A percentile compares a stretch with the other conserved stretches of the same genome.
These are phyloP conservation scores for Phaeosphaeria sp. DNA, from an alignment of 2,329 filamentous ascomycete species.

Conservation along the genomic window DNA sequence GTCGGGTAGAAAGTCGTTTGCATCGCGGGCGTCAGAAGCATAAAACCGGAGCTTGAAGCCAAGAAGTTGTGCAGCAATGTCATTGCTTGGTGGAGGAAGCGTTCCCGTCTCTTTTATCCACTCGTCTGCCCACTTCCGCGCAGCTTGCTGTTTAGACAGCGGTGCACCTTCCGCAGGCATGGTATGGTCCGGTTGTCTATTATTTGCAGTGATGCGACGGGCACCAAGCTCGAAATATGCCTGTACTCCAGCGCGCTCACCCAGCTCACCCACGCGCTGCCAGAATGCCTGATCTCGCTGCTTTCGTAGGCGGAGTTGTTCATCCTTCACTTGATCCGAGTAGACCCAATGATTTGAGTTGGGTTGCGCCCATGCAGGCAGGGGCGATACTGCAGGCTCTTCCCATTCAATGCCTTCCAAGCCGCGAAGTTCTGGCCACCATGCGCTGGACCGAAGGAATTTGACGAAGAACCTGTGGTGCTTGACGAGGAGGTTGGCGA, in stretches of 20 bases:
- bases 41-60: conserved; percentile 98
- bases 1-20: conserved; percentile 79
- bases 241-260: conserved; percentile 64
- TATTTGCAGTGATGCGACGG: conserved; percentile 62
- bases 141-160: conserved; percentile 52
- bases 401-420: conserved; percentile 56
- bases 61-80: conserved; percentile 89
- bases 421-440: conserved; percentile 82
- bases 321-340: conserved; percentile 71
- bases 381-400: conserved; percentile 64
- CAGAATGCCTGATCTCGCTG: conserved; percentile 80
- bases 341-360: conserved; percentile 68
- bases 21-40: conserved; percentile 76
- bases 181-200: conserved; percentile 40
- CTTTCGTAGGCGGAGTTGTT: conserved; percentile 63
- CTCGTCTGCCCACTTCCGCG: conserved; percentile 51
- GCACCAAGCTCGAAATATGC: conserved; percentile 91
- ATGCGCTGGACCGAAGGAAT: conserved; percentile 87
- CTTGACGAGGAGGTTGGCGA: conserved; percentile 90
- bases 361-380: conserved; percentile 88
- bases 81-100: conserved; percentile 83
- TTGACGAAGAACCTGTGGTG: conserved; percentile 95
- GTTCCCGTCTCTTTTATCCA: conserved; percentile 86
- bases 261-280: conserved; percentile 73
- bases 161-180: conserved; percentile 22